These are phyloP conservation scores for Marchantia polymorpha DNA, from an alignment of 225 moss, liverwort and hornwort genomes.

Conservation along the genomic window DNA sequence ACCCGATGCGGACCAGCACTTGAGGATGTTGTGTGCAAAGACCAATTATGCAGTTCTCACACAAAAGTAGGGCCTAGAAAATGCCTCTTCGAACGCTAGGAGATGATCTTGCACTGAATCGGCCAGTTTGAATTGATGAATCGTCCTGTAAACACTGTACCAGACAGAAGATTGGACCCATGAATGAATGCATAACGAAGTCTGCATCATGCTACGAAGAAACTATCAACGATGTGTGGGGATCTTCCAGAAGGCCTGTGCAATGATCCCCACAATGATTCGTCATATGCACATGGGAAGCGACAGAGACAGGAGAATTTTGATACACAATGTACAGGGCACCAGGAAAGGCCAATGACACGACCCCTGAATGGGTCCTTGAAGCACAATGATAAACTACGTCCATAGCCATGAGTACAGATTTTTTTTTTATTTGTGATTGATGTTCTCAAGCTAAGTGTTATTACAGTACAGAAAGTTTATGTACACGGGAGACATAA, in stretches of 20 bases:
- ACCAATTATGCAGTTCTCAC: background rate
- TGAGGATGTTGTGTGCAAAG: constrained; percentile 3
- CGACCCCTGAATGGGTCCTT: background rate
- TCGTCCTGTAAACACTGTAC: constrained; percentile 44
- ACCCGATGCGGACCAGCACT: background rate
- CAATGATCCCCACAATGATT: background rate
- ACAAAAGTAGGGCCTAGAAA: constrained; percentile 6
- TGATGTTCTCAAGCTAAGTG: background rate
- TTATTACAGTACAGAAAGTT: background rate
- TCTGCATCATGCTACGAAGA: background rate
- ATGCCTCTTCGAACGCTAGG: constrained; percentile 23
- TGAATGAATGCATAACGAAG: constrained; percentile 1
- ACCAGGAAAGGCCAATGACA: background rate
- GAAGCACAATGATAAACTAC: background rate
- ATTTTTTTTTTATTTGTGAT: background rate
- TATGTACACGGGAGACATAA: constrained; percentile 4
- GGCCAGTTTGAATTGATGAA: constrained; percentile 28
- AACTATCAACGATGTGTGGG: background rate
- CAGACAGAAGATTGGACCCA: constrained; percentile 30
- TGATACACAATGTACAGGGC: too few relatives aligned
- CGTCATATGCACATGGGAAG: background rate
- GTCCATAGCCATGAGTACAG: background rate
- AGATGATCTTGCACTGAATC: constrained; percentile 35
- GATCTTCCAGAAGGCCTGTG: background rate
- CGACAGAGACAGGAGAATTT: too few relatives aligned